Conservation (phyloP, 169 alveolate genomes). For the Plasmodium vivax region DNA sequence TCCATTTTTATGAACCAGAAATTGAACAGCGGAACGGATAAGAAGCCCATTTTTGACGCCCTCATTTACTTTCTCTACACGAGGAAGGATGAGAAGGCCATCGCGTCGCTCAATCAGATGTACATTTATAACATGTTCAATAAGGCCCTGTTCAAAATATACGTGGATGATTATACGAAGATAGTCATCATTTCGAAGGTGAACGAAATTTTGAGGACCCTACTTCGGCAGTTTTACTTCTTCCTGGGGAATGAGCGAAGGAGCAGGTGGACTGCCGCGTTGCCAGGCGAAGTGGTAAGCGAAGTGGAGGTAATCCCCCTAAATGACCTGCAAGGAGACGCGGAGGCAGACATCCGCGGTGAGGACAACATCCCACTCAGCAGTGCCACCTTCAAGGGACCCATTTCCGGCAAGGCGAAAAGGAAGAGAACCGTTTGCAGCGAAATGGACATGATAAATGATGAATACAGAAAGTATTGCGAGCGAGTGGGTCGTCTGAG, state of each 20-base stretch:
- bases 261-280: background rate
- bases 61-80: conserved; percentile 15
- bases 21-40: conserved; percentile 14
- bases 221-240: conserved; percentile 1
- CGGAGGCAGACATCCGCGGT: background rate
- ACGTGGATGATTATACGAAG: conserved; percentile 28
- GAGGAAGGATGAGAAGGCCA: background rate
- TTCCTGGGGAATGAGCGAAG: conserved; percentile 1
- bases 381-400: background rate
- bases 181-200: conserved; percentile 44
- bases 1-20: conserved; percentile 28
- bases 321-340: background rate
- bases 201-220: conserved; percentile 31
- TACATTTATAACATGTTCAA: conserved; percentile 36
- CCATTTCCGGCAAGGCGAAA: background rate
- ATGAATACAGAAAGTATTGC: conserved; percentile 13
- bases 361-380: background rate
- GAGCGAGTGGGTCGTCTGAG: background rate
- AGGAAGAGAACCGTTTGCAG: background rate
- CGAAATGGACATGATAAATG: conserved; percentile 18
- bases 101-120: conserved; percentile 25
- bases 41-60: conserved; percentile 35
- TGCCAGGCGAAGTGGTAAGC: background rate
- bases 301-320: background rate
- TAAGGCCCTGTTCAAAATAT: conserved; percentile 29